Conservation (phyloP, 2,329 filamentous ascomycete genomes). For the Xylaria polymorpha region DNA sequence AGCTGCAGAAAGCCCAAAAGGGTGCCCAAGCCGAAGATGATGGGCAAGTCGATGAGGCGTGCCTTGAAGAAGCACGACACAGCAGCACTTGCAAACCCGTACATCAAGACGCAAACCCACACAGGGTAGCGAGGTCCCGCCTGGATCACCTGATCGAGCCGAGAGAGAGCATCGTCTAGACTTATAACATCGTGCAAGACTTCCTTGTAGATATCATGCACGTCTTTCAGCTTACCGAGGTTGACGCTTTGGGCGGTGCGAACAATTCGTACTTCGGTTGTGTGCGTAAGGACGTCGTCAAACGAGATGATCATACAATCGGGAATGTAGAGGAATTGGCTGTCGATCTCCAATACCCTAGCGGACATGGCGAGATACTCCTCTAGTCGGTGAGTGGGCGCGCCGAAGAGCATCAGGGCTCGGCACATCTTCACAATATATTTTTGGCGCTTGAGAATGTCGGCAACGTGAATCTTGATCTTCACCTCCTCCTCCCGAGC, state of each 20-base stretch:
- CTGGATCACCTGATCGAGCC: constrained; percentile 67
- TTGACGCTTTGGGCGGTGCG: constrained; percentile 75
- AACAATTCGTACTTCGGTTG: constrained; percentile 82
- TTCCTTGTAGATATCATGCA: constrained; percentile 81
- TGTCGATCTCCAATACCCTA: constrained; percentile 85
- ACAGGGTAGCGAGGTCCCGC: constrained; percentile 60
- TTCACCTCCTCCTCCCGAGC: constrained; percentile 55
- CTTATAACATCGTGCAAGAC: constrained; percentile 79
- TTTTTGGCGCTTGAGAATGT: constrained; percentile 80
- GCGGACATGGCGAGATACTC: constrained; percentile 91
- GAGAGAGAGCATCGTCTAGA: constrained; percentile 74
- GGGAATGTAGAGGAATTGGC: constrained; percentile 87
- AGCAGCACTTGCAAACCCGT: constrained; percentile 78
- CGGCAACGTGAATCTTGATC: constrained; percentile 63
- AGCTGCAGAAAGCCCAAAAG: constrained; percentile 80
- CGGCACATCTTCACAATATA: constrained; percentile 85
- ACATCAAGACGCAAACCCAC: constrained; percentile 72
- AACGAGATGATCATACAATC: constrained; percentile 94
- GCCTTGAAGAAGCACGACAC: constrained; percentile 85
- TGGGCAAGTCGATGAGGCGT: constrained; percentile 79
- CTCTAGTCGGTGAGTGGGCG: constrained; percentile 88
- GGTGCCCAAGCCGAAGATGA: constrained; percentile 80
- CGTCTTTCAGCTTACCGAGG: constrained; percentile 76
- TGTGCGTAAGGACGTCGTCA: constrained; percentile 76
- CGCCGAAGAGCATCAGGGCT: constrained; percentile 87